Conservation (phyloP, 345 rosid genomes). For the Lepidium didymum region DNA sequence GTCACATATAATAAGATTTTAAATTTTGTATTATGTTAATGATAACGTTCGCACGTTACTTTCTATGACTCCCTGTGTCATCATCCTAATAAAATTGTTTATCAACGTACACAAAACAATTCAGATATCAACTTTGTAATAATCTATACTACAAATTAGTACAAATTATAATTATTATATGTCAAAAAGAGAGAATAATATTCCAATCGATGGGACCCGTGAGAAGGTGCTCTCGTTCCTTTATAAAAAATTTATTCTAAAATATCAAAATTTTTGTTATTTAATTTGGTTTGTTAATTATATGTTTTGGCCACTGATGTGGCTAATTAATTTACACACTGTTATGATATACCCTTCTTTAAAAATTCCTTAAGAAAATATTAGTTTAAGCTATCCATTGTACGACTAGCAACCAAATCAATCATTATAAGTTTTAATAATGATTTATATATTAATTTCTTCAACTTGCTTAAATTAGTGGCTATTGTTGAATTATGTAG, state of each 20-base stretch:
- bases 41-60: constrained; percentile 28
- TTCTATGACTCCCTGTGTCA: constrained; percentile 17
- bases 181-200: constrained; percentile 22
- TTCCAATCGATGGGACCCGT: constrained; percentile 25
- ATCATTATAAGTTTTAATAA: constrained; percentile 27
- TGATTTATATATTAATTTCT: constrained; percentile 8
- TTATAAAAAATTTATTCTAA: neutral
- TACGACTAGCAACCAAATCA: constrained; percentile 33
- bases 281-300: constrained; percentile 17
- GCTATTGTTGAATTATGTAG: constrained; percentile 28
- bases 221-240: constrained; percentile 25
- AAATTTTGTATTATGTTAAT: constrained; percentile 4
- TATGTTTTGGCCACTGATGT: constrained; percentile 20
- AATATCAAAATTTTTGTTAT: neutral
- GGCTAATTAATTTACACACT: constrained; percentile 22
- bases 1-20: neutral
- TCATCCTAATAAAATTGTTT: constrained; percentile 14
- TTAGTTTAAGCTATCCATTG: constrained; percentile 29
- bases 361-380: constrained; percentile 1
- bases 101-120: constrained; percentile 13
- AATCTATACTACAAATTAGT: constrained; percentile 5
- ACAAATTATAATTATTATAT: neutral
- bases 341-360: constrained; percentile 21
- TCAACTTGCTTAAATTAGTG: constrained; percentile 33
- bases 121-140: constrained; percentile 16